phyloP scores from a whole-genome alignment of 176 grass and related monocot genomes.

The Thalia dealbata region DNA sequence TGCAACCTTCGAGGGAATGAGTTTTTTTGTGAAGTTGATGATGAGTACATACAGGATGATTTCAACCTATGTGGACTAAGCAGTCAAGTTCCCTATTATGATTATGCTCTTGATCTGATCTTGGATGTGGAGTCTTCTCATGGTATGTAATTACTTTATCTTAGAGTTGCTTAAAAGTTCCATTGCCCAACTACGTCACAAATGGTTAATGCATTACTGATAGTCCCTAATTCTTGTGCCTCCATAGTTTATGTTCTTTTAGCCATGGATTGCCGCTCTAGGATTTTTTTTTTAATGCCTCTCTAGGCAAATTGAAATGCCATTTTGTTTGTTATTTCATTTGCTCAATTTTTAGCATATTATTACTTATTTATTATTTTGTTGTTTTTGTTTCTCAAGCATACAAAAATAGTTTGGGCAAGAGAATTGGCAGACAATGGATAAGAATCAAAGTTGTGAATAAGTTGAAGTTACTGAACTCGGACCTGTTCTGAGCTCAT shows the following conservation, averaged over 20 bases:
- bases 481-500: too few relatives aligned
- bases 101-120: conserved; percentile 83
- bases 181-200: neutral
- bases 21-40: conserved; percentile 81
- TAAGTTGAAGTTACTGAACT: too few relatives aligned
- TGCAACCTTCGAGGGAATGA: conserved; percentile 69
- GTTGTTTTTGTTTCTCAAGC: neutral
- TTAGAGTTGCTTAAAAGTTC: neutral
- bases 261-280: neutral
- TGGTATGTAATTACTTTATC: conserved; percentile 27
- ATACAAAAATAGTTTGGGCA: neutral
- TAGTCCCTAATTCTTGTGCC: neutral
- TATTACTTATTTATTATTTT: neutral
- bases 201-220: neutral
- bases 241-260: neutral
- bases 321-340: neutral
- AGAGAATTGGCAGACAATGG: too few relatives aligned
- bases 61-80: conserved; percentile 78
- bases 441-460: too few relatives aligned
- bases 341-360: neutral
- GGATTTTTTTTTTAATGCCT: too few relatives aligned
- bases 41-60: conserved; percentile 81
- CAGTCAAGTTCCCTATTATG: conserved; percentile 67
- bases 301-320: neutral
- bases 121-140: conserved; percentile 73